Percentiles rank a stretch among this genome's conserved stretches.
Conservation (phyloP, 2,329 filamentous ascomycete species). For the Endothia cerciana region DNA sequence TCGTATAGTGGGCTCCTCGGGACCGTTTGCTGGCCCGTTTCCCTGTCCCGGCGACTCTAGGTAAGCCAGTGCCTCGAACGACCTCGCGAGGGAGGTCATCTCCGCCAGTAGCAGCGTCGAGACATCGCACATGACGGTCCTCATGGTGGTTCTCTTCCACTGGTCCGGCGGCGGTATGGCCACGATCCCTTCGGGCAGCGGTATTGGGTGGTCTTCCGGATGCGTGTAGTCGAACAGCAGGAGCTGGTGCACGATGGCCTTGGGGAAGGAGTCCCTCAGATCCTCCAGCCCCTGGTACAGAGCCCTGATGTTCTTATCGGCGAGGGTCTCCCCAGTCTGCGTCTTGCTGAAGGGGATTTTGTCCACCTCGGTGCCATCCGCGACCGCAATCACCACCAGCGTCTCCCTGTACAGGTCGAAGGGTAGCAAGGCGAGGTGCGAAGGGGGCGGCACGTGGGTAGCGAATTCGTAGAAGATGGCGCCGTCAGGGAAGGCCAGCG, state of each 20-base stretch:
- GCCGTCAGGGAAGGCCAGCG: constrained; percentile 82
- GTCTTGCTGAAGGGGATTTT: constrained; percentile 58
- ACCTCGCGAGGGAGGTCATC: constrained; percentile 74
- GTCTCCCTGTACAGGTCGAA: constrained; percentile 91
- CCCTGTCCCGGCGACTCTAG: constrained; percentile 75
- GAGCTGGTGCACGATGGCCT: constrained; percentile 76
- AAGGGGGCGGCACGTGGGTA: constrained; percentile 76
- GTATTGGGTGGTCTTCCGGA: constrained; percentile 51
- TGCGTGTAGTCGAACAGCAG: constrained; percentile 76
- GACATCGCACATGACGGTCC: constrained; percentile 79
- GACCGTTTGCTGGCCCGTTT: constrained; percentile 47
- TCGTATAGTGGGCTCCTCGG: constrained; percentile 45
- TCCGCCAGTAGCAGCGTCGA: constrained; percentile 75
- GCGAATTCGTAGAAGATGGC: constrained; percentile 87
- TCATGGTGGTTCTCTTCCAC: constrained; percentile 78
- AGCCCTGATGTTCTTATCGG: constrained; percentile 61
- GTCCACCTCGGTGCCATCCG: constrained; percentile 75
- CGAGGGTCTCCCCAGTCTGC: constrained; percentile 56
- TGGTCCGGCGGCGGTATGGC: constrained; percentile 70
- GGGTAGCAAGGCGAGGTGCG: constrained; percentile 78
- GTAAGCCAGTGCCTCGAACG: constrained; percentile 71
- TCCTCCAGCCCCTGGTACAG: constrained; percentile 71
- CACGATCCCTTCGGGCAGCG: constrained; percentile 69
- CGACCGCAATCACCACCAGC: constrained; percentile 80
- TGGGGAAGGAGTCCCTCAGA: constrained; percentile 73